phyloP scores from a whole-genome alignment of 2,329 filamentous ascomycete species.

The Aspergillus uvarum region DNA sequence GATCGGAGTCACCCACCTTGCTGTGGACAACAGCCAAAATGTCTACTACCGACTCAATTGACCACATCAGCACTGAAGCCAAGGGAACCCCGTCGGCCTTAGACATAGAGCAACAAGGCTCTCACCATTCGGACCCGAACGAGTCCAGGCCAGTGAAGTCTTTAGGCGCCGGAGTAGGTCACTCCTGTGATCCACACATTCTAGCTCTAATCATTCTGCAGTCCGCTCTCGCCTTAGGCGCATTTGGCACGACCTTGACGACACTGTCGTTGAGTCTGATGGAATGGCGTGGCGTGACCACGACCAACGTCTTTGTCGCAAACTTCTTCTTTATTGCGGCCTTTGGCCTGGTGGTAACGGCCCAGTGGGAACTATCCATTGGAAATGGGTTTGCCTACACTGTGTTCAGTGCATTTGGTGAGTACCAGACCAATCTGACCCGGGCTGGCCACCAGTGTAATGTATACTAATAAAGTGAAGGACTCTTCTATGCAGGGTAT shows the following conservation, averaged over 20 bases:
- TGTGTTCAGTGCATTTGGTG: conserved; percentile 55
- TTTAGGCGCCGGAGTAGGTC: conserved; percentile 25
- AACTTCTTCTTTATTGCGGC: conserved; percentile 56
- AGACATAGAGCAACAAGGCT: conserved; percentile 20
- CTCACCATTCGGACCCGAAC: not conserved
- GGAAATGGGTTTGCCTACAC: conserved; percentile 57
- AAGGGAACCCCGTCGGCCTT: conserved; percentile 8
- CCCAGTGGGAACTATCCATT: conserved; percentile 56
- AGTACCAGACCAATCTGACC: not conserved
- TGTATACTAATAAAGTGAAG: conserved; percentile 16
- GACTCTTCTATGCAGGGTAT: conserved; percentile 53
- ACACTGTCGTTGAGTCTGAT: conserved; percentile 56
- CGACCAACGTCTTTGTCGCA: conserved; percentile 53
- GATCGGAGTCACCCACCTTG: too few species aligned
- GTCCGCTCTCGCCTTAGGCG: conserved; percentile 53
- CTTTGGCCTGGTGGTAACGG: conserved; percentile 55
- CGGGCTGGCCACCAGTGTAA: not conserved
- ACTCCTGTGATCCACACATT: not conserved
- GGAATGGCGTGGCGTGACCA: conserved; percentile 55
- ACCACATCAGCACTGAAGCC: not conserved
- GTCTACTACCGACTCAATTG: not conserved
- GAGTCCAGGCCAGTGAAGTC: conserved; percentile 12
- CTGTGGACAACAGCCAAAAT: not conserved
- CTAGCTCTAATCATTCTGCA: conserved; percentile 16
- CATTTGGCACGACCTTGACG: conserved; percentile 56